Percentiles rank a stretch among this genome's conserved stretches.
These are phyloP conservation scores for Lecanicillium sp. DNA, from an alignment of 2,329 filamentous ascomycete species.

Conservation along the genomic window DNA sequence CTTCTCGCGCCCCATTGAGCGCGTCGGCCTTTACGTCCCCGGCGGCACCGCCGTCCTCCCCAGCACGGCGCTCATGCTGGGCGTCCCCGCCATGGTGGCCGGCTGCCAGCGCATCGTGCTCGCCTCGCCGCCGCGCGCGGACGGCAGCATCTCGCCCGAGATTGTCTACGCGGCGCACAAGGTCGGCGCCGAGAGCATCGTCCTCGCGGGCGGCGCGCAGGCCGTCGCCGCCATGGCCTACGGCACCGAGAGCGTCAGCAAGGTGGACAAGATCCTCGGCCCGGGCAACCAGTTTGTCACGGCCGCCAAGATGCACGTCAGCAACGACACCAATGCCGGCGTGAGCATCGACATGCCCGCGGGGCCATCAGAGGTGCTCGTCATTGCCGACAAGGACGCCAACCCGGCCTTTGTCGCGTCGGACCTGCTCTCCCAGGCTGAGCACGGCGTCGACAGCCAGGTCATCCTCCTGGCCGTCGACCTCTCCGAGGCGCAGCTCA, in stretches of 20 bases:
- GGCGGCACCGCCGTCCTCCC: conserved; percentile 96
- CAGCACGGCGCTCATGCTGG: conserved; percentile 94
- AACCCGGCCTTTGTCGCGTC: conserved; percentile 94
- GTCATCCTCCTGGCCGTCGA: conserved; percentile 85
- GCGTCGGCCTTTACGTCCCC: conserved; percentile 93
- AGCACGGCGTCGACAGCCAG: conserved; percentile 94
- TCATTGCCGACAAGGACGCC: conserved; percentile 79
- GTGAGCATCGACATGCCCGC: conserved; percentile 98
- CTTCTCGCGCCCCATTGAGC: conserved; percentile 85
- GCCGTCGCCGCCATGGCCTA: conserved; percentile 96
- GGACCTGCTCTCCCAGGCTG: conserved; percentile 88
- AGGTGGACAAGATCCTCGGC: conserved; percentile 97
- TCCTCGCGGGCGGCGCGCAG: conserved; percentile 90
- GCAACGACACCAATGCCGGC: conserved; percentile 91
- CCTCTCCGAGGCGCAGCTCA: conserved; percentile 62
- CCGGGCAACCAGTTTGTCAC: conserved; percentile 98
- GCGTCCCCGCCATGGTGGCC: conserved; percentile 94
- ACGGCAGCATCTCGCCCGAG: conserved; percentile 88
- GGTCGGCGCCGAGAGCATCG: conserved; percentile 90
- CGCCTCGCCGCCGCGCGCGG: conserved; percentile 80
- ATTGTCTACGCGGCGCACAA: conserved; percentile 98
- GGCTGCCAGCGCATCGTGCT: conserved; percentile 93
- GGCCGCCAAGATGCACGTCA: conserved; percentile 95
- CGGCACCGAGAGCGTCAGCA: conserved; percentile 86
- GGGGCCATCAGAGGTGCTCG: conserved; percentile 92